These are phyloP conservation scores for Saposhnikovia divaricata DNA, from an alignment of 129 eudicot species.

Conservation along the genomic window DNA sequence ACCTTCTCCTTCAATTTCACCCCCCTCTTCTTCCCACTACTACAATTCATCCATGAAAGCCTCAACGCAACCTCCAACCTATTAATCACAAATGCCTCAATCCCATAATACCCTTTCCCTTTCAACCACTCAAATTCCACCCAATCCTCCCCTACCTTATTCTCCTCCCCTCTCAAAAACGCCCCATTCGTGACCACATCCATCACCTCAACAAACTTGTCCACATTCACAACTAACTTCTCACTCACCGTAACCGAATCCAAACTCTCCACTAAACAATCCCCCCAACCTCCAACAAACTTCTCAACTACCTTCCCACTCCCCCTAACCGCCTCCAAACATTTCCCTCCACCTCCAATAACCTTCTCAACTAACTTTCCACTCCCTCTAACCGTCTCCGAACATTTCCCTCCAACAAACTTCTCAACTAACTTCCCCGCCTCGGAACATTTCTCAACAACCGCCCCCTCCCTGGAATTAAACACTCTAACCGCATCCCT, in stretches of 20 bases:
- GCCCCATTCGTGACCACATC: slow-evolving; percentile 54
- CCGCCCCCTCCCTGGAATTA: slow-evolving; percentile 61
- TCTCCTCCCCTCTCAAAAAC: slow-evolving; percentile 76
- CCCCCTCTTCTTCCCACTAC: slow-evolving; percentile 66
- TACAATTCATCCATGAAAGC: slow-evolving; percentile 65
- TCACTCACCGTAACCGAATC: slow-evolving; percentile 54
- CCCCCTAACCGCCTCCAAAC: too few relatives aligned
- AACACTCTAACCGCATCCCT: slow-evolving; percentile 38
- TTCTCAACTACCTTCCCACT: background rate
- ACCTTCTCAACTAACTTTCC: background rate
- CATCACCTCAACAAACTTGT: slow-evolving; percentile 48
- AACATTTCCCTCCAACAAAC: too few relatives aligned
- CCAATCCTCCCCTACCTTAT: slow-evolving; percentile 46
- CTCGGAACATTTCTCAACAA: slow-evolving; percentile 5
- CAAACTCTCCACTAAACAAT: slow-evolving; percentile 17
- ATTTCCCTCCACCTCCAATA: too few relatives aligned
- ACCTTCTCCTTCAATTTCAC: slow-evolving; percentile 70
- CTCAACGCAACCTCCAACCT: slow-evolving; percentile 74
- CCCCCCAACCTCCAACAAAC: background rate
- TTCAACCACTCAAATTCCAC: slow-evolving; percentile 76
- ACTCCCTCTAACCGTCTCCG: background rate
- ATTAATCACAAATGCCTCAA: slow-evolving; percentile 79
- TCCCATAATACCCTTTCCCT: slow-evolving; percentile 76
- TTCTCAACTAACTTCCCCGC: too few relatives aligned
- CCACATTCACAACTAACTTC: slow-evolving; percentile 51